Conservation (phyloP, 495 filamentous ascomycete genomes). For the Aspergillus cavernicola region DNA sequence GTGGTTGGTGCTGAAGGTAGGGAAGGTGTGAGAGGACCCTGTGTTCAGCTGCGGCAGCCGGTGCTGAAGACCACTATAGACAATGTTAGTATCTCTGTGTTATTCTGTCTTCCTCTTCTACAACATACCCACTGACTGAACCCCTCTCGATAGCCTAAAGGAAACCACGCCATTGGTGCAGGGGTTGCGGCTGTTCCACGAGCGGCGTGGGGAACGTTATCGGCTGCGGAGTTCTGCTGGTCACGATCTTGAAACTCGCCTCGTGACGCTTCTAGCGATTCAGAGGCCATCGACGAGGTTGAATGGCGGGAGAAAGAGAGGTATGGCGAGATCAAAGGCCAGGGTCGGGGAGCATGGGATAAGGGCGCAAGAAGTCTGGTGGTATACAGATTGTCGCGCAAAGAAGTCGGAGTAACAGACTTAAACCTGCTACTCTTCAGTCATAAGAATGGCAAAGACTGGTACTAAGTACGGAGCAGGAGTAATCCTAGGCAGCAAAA, state of each 20-base stretch:
- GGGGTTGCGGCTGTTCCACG: conserved; percentile 38
- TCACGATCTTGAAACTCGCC: conserved; percentile 28
- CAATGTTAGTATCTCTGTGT: conserved; percentile 9
- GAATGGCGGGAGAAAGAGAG: conserved; percentile 15
- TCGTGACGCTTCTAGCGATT: conserved; percentile 33
- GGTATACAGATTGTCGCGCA: conserved; percentile 25
- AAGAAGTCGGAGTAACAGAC: conserved; percentile 24
- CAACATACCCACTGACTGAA: conserved; percentile 86
- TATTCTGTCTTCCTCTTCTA: conserved; percentile 1
- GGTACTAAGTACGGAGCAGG: too few relatives aligned
- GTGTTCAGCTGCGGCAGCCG: conserved; percentile 83
- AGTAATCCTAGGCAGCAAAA: conserved; percentile 4
- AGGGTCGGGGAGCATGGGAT: conserved; percentile 20
- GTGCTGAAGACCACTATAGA: conserved; percentile 73
- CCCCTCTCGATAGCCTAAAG: conserved; percentile 86
- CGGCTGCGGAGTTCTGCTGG: conserved; percentile 47
- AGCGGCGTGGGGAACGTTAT: conserved; percentile 33
- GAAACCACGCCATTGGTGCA: conserved; percentile 55
- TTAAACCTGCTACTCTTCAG: conserved; percentile 29
- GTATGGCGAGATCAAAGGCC: conserved; percentile 23
- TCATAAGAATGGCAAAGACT: too few relatives aligned
- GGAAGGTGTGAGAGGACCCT: conserved; percentile 85
- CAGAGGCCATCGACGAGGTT: conserved; percentile 40
- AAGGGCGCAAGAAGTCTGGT: conserved; percentile 14
- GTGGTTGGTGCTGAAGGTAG: conserved; percentile 69